These are phyloP conservation scores for Russula earlei DNA, from an alignment of 768 basidiomycete species.

Conservation along the genomic window DNA sequence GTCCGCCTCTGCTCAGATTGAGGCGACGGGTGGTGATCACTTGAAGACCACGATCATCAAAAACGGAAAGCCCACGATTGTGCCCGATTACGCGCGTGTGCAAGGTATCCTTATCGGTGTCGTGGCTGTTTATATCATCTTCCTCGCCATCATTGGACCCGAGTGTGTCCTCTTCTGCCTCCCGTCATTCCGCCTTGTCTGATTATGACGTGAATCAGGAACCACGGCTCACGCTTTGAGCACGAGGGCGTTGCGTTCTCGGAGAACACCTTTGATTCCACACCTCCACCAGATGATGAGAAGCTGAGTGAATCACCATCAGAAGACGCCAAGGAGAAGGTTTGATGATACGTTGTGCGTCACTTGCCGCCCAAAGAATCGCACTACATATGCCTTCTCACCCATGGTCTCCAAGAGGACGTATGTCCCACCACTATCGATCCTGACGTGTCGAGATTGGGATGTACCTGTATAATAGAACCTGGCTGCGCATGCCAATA, in stretches of 20 bases:
- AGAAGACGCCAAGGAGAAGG: not conserved
- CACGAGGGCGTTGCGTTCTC: not conserved
- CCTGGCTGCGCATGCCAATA: too few species aligned
- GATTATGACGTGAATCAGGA: not conserved
- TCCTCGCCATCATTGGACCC: slow-evolving; percentile 72
- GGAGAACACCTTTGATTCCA: too few species aligned
- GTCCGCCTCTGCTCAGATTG: slow-evolving; percentile 40
- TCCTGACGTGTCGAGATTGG: too few species aligned
- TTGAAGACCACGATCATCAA: slow-evolving; percentile 16
- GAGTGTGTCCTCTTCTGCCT: slow-evolving; percentile 38
- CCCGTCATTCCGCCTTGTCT: not conserved
- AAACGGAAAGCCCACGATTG: slow-evolving; percentile 3
- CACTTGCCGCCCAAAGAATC: too few species aligned
- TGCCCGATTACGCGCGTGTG: slow-evolving; percentile 49
- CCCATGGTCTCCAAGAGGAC: too few species aligned
- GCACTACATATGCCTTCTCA: too few species aligned
- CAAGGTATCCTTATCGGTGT: slow-evolving; percentile 85
- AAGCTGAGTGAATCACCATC: not conserved
- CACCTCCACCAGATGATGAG: too few species aligned
- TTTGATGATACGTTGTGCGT: not conserved
- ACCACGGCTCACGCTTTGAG: slow-evolving; percentile 1
- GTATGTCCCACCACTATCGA: too few species aligned
- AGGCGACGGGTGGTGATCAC: slow-evolving; percentile 28
- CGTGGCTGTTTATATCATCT: slow-evolving; percentile 68
- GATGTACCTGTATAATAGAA: too few species aligned